Base-by-base conservation (phyloP, 2,329 filamentous ascomycete species). In the Rutstroemia sp. region DNA sequence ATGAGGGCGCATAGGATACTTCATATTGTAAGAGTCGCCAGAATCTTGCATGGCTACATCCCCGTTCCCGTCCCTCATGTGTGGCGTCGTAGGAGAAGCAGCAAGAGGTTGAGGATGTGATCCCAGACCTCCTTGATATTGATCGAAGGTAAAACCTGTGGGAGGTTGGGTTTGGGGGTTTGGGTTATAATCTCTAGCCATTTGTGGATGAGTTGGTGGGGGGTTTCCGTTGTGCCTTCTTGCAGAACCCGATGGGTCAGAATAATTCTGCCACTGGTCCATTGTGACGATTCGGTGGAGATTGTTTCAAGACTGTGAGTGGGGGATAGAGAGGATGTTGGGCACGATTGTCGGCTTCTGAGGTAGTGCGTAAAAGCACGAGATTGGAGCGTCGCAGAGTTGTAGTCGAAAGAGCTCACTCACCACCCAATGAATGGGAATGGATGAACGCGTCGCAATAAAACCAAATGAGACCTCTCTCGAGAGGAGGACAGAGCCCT, bases 41-140 rank as follows among this genome's bases (percentile, higher is more conserved):
- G 83, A 83, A 72, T 96, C 92, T 73, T 94, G 89, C 92, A 96
- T 96, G 60, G 86, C 77, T 57, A 89, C 79, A 73, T 92, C 88
- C 67, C 84, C 82, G 69, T 87, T 89, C 62, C 82, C 81, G 73
- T 89, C 86, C 75, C 86, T 84, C 67, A 79, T 71, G 66, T 83
- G 80, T 61, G 77, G 78, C 57, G 73, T 72, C 67, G 82, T 75
- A 60, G 84, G 78, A 56, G 84, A 84, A 40, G 78, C 76, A 58
- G 77, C 76, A 67, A 83, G 75, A 65, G 80, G 77, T 72, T 75
- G 75, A 59, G 75, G 71, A 66, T 72, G 73, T 39, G 54, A 70
- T 63, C 63, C 57, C 56, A 75, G 65, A 54, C 69, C 71, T 55
- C 73, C 73, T 69, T 84, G 82, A 69, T 86, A 87, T 67, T 83